These are phyloP conservation scores for Blepharisma stoltei DNA, from an alignment of 73 alveolate species.

Conservation along the genomic window DNA sequence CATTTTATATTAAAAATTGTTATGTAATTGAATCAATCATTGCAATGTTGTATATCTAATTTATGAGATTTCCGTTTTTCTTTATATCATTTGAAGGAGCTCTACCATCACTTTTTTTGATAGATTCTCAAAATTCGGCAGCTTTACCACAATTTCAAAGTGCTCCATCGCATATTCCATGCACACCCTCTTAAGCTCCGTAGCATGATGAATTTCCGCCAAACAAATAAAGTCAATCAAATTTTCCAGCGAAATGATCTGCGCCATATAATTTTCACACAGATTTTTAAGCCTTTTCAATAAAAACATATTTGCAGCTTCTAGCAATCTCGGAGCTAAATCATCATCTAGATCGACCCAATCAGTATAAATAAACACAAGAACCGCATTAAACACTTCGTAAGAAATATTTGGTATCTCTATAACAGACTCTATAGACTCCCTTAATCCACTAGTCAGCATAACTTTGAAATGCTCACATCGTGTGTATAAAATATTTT, in stretches of 20 bases:
- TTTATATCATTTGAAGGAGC: conserved; percentile 21
- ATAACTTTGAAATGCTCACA: conserved; percentile 61
- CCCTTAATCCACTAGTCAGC: conserved; percentile 51
- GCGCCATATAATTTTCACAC: conserved; percentile 61
- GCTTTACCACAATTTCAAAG: conserved; percentile 47
- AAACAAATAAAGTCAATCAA: conserved; percentile 58
- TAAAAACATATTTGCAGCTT: conserved; percentile 52
- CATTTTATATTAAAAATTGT: no score
- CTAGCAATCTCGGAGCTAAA: conserved; percentile 46
- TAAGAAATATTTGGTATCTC: conserved; percentile 34
- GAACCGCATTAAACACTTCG: conserved; percentile 35
- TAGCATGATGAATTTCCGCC: conserved; percentile 58
- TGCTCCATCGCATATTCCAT: conserved; percentile 53
- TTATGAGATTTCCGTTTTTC: no score
- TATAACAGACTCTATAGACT: conserved; percentile 39
- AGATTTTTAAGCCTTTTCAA: conserved; percentile 57
- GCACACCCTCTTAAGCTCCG: conserved; percentile 56
- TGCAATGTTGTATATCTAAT: no score
- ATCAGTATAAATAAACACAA: conserved; percentile 64
- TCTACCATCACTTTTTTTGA: conserved; percentile 40
- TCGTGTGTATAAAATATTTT: conserved; percentile 58
- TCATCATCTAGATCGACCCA: conserved; percentile 31
- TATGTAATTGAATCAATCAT: no score
- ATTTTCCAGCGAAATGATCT: conserved; percentile 51
- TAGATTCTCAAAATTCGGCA: conserved; percentile 36